Evolutionary conservation across 2,329 filamentous ascomycete genomes (phyloP).

Genomic region (Neonectria hederae): DNA sequence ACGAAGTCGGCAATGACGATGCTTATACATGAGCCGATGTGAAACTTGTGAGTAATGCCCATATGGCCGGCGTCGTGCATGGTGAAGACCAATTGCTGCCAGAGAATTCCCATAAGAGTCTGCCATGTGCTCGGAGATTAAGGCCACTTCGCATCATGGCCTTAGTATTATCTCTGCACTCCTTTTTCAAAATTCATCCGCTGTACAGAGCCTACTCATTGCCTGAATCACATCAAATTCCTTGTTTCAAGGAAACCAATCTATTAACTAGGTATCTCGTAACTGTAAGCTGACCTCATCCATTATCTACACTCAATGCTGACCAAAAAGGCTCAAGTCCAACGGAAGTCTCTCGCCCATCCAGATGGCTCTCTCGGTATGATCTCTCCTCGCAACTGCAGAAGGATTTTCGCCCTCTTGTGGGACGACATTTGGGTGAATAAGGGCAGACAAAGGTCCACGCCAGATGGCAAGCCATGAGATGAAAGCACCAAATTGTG

Average conservation of each 20-base stretch:
- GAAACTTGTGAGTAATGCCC: slow-evolving; percentile 93
- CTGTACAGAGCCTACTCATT: too few relatives aligned
- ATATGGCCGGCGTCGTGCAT: slow-evolving; percentile 97
- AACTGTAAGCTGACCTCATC: too few relatives aligned
- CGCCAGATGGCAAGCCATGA: slow-evolving; percentile 85
- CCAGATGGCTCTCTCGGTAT: slow-evolving; percentile 77
- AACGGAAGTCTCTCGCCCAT: slow-evolving; percentile 74
- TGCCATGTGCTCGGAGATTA: too few relatives aligned
- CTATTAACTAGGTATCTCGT: too few relatives aligned
- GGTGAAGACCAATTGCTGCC: slow-evolving; percentile 94
- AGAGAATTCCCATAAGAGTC: too few relatives aligned
- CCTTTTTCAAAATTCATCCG: too few relatives aligned
- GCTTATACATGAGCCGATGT: slow-evolving; percentile 82
- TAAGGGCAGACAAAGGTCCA: slow-evolving; percentile 78
- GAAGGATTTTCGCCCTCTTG: slow-evolving; percentile 45
- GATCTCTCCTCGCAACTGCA: slow-evolving; percentile 60
- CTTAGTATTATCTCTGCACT: too few relatives aligned
- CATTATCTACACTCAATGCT: background rate
- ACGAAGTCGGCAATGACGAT: slow-evolving; percentile 91
- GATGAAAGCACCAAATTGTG: slow-evolving; percentile 89
- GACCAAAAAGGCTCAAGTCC: slow-evolving; percentile 50
- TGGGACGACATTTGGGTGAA: slow-evolving; percentile 83
- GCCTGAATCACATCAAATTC: too few relatives aligned
- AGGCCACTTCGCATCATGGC: too few relatives aligned
- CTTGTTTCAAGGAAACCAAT: too few relatives aligned